Evolutionary conservation across 106 monocot genomes (phyloP).

Genomic region (Chionographis japonica): DNA sequence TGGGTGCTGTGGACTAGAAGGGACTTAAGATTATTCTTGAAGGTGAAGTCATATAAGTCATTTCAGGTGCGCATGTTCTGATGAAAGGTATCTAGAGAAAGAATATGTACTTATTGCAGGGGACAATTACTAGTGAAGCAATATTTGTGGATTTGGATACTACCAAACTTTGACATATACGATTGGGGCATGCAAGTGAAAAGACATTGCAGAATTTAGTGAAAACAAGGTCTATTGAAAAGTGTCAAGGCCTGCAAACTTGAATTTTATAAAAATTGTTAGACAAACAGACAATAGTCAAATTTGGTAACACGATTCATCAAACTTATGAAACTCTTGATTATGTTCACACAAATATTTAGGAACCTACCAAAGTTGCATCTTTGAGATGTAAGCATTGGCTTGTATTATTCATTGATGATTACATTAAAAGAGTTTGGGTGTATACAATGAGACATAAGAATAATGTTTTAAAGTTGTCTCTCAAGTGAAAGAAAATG

Average conservation of each 20-base stretch:
- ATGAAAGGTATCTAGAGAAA: too few species aligned
- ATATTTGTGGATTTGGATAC: too few species aligned
- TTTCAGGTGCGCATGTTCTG: too few species aligned
- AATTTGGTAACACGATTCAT: neutral
- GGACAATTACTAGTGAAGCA: too few species aligned
- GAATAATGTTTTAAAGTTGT: neutral
- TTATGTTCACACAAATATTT: neutral
- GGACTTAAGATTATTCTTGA: too few species aligned
- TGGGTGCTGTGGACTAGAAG: too few species aligned
- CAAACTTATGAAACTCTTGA: neutral
- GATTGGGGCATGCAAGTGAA: neutral
- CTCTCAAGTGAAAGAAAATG: neutral
- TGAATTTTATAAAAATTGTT: neutral
- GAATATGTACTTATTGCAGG: too few species aligned
- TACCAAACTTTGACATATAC: too few species aligned
- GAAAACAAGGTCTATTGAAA: neutral
- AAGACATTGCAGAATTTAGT: neutral
- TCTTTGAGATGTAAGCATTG: too few species aligned
- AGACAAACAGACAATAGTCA: neutral
- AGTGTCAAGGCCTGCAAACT: neutral
- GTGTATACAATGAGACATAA: neutral
- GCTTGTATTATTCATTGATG: too few species aligned
- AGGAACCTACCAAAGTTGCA: too few species aligned
- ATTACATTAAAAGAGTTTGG: neutral
- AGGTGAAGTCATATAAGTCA: too few species aligned